A percentile compares a stretch with the other conserved stretches of the same genome.
phyloP scores from a whole-genome alignment of 352 stramenopile genomes.

The Phytophthora cactorum region DNA sequence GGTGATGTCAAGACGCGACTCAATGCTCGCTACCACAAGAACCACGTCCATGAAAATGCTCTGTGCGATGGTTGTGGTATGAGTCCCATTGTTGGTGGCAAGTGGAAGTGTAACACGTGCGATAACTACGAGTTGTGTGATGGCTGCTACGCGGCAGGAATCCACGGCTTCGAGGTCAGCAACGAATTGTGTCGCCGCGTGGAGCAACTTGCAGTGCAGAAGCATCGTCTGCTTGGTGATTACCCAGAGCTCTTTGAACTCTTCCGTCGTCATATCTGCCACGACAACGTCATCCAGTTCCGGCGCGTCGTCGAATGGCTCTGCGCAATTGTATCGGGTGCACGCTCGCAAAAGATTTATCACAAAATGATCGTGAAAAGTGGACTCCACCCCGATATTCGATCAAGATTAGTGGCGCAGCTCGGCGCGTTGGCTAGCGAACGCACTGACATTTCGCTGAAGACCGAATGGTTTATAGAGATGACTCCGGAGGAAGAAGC shows the following conservation, averaged over 20 bases:
- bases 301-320: slow-evolving; percentile 75
- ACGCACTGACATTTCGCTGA: slow-evolving; percentile 62
- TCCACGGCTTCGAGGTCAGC: slow-evolving; percentile 78
- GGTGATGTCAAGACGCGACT: slow-evolving; percentile 67
- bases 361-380: slow-evolving; percentile 79
- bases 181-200: slow-evolving; percentile 74
- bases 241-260: slow-evolving; percentile 79
- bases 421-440: slow-evolving; percentile 68
- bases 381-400: slow-evolving; percentile 75
- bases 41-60: slow-evolving; percentile 79
- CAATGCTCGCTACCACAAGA: slow-evolving; percentile 59
- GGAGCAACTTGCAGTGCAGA: slow-evolving; percentile 59
- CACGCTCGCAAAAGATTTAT: slow-evolving; percentile 54
- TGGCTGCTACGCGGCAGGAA: slow-evolving; percentile 64
- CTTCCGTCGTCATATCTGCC: slow-evolving; percentile 68
- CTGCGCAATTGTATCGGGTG: slow-evolving; percentile 63
- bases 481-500: slow-evolving; percentile 45
- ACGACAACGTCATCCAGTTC: slow-evolving; percentile 76
- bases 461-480: slow-evolving; percentile 76
- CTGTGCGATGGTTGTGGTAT: slow-evolving; percentile 82
- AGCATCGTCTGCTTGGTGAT: slow-evolving; percentile 55
- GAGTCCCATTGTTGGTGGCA: slow-evolving; percentile 76
- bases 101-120: slow-evolving; percentile 81
- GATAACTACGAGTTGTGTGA: slow-evolving; percentile 76
- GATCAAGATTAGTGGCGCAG: slow-evolving; percentile 64